Evolutionary conservation across 1,139 yeast genomes (phyloP), one percentile per base, ranked within the genome.

Genomic region (Arxiozyma heterogenica): DNA sequence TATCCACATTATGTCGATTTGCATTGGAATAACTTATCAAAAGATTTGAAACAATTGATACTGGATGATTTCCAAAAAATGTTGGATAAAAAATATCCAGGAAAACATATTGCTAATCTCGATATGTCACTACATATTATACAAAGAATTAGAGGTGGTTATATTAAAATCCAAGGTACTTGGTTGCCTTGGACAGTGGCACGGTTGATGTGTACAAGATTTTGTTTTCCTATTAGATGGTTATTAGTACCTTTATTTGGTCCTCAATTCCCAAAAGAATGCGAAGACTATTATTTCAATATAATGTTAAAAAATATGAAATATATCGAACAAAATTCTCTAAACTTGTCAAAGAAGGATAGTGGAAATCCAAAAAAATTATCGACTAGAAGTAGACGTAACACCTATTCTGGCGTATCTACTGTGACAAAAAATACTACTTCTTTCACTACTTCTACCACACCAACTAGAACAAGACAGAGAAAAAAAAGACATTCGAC

Each of bases 81-180:
- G 71, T 78, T 60, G 22, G 30, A 81, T 53, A 41, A 18, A 41
- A 49, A 49, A 15, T n/a, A 50, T 12, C 25, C 30, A 20, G 67
- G 88, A 83, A 44, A 62, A 53, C 53, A 63, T 65, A 20, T 66
- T 58, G 34, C 50, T 4, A 51, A 57, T 18, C 39, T 60, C 9
- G 47, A 54, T 41, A 44, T 51, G 21, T 52, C 55, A 25, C 41
- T 53, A 27, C 73, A 73, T 38, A 79, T 79, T 46, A 80, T 89
- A 54, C 81, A 82, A 61, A 77, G 96, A 51, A 89, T 90, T 22
- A 74, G 97, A 54, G 98, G 98, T 48, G 98, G 97, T 3, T 88
- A 83, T 64, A 77, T 91, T 61, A 90, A 89, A 73, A 88, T 91
- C 62, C 98, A 91, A 72, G 98, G 98, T 1, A 89, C 96, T 5